These are phyloP conservation scores for Oryza brachyantha DNA, from an alignment of 176 grass and related monocot species.

Conservation along the genomic window DNA sequence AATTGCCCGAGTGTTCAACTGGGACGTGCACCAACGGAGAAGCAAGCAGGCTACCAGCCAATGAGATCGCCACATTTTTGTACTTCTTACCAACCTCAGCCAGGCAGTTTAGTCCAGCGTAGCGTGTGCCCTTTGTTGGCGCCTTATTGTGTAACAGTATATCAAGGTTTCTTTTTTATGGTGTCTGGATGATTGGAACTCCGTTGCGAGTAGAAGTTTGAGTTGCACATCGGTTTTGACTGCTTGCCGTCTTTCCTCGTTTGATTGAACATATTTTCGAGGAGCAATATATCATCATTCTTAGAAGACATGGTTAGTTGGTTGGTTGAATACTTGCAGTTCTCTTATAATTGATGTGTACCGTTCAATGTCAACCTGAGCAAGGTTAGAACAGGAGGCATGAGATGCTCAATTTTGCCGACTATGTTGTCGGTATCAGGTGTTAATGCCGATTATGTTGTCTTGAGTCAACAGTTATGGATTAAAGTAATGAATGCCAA, in stretches of 20 bases:
- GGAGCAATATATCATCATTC: background rate
- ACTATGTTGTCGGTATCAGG: no score
- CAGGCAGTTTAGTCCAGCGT: conserved; percentile 7
- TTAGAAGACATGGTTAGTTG: background rate
- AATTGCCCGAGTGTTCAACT: conserved; percentile 91
- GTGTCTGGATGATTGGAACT: conserved; percentile 49
- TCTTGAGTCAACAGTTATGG: no score
- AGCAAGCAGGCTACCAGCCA: conserved; percentile 48
- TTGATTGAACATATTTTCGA: conserved; percentile 11
- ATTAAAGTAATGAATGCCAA: no score
- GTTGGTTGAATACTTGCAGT: background rate
- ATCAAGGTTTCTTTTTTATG: conserved; percentile 38
- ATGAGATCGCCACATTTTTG: conserved; percentile 12
- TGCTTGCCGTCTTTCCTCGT: conserved; percentile 2
- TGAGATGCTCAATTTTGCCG: no score
- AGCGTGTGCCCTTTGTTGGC: background rate
- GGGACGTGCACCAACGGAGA: conserved; percentile 97
- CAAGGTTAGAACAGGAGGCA: no score
- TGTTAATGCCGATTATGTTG: no score
- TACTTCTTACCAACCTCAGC: background rate
- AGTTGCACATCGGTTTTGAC: conserved; percentile 14
- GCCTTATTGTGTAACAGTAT: conserved; percentile 31
- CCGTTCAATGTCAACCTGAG: background rate
- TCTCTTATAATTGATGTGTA: background rate
- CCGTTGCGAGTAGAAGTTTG: conserved; percentile 25